Conservation (phyloP, 129 eudicot species). For the Pulicaria dysenterica region DNA sequence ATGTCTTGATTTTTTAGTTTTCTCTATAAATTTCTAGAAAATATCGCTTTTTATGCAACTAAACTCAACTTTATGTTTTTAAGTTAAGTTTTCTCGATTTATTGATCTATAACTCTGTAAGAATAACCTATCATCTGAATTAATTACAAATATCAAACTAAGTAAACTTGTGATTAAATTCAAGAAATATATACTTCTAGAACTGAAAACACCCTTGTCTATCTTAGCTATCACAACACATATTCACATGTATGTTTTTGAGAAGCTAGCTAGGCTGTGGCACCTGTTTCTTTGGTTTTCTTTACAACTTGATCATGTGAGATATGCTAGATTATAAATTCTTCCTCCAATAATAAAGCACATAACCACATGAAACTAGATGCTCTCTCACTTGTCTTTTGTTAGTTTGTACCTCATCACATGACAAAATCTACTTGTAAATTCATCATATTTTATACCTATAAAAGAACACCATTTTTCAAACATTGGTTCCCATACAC, state of each 20-base stretch:
- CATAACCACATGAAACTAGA: conserved; percentile 45
- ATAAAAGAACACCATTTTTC: conserved; percentile 30
- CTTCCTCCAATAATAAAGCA: conserved; percentile 36
- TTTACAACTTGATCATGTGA: conserved; percentile 44
- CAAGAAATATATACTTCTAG: no score
- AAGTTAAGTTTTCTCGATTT: no score
- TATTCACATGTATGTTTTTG: conserved; percentile 31
- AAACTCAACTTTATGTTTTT: no score
- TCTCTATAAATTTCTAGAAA: no score
- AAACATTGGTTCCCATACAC: conserved; percentile 24
- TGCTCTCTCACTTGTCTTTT: conserved; percentile 43
- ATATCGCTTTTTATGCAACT: no score
- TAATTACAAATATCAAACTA: no score
- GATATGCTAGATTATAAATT: conserved; percentile 35
- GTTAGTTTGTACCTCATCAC: conserved; percentile 39
- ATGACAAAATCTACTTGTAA: conserved; percentile 37
- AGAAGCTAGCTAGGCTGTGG: conserved; percentile 34
- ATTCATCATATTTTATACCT: conserved; percentile 24
- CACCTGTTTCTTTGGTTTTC: conserved; percentile 34
- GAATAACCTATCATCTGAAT: no score
- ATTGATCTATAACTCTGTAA: no score
- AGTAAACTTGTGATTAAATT: no score
- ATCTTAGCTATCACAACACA: conserved; percentile 1
- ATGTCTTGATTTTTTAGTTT: no score
- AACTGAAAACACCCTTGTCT: conserved; percentile 15